Percentiles rank a stretch among this genome's conserved stretches.
phyloP scores from a whole-genome alignment of 768 basidiomycete species.

The Mycena leptocephala region DNA sequence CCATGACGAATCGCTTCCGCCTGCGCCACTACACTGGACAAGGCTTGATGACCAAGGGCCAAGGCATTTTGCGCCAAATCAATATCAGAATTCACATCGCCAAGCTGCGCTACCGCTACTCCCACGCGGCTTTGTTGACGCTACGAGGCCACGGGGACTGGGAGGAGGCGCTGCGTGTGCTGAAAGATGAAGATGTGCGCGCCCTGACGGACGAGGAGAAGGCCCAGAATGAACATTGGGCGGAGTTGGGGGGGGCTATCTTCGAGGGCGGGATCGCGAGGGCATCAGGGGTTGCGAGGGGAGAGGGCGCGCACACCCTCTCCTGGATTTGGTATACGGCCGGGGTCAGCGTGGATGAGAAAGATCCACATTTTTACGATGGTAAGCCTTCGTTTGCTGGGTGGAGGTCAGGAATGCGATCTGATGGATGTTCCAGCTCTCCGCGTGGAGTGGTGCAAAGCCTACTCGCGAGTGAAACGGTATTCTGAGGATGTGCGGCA shows the following conservation, averaged over 20 bases:
- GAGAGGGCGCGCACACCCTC: not conserved
- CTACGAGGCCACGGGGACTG: not conserved
- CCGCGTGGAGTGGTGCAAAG: not conserved
- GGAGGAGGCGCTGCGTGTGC: not conserved
- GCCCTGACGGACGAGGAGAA: not conserved
- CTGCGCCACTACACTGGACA: not conserved
- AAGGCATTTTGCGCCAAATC: not conserved
- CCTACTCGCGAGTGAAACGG: conserved; percentile 4
- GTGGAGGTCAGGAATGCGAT: not conserved
- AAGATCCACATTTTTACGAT: not conserved
- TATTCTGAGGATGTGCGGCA: conserved; percentile 35
- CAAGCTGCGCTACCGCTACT: too few relatives aligned
- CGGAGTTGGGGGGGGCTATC: not conserved
- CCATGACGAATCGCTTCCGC: not conserved
- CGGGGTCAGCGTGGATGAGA: not conserved
- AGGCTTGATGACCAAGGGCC: not conserved
- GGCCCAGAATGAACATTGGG: not conserved
- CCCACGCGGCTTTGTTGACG: not conserved
- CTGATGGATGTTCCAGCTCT: not conserved
- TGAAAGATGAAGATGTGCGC: not conserved
- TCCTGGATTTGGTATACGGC: not conserved
- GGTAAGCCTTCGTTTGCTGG: too few relatives aligned
- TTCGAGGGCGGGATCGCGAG: not conserved
- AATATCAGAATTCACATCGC: not conserved
- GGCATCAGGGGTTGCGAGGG: not conserved